Percentiles rank a stretch among this genome's conserved stretches.
These are phyloP conservation scores for Paraconiothyrium brasiliense DNA, from an alignment of 2,329 filamentous ascomycete species.

Conservation along the genomic window DNA sequence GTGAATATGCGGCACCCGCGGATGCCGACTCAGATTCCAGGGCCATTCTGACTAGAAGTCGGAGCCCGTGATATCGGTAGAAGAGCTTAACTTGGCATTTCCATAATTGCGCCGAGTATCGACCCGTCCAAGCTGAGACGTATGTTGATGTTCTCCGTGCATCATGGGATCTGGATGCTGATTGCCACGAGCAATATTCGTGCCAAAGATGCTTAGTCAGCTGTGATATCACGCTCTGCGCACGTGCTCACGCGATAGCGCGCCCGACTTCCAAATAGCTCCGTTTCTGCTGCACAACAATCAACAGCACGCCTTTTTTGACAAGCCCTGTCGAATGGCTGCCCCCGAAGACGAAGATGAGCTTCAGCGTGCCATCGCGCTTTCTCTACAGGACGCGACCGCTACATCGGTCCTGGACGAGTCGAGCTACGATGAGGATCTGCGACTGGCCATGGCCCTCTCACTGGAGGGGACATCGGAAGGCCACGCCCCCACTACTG, in stretches of 20 bases:
- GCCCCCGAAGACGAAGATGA: constrained; percentile 41
- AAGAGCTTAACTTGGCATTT: too few relatives aligned
- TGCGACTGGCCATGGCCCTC: constrained; percentile 40
- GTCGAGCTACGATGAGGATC: constrained; percentile 34
- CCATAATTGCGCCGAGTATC: too few relatives aligned
- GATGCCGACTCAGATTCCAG: too few relatives aligned
- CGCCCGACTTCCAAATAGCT: constrained; percentile 9
- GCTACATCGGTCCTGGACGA: constrained; percentile 17
- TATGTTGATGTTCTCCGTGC: background rate
- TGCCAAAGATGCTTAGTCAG: background rate
- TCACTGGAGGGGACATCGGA: constrained; percentile 30
- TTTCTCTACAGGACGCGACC: constrained; percentile 31
- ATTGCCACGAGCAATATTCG: background rate
- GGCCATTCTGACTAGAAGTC: too few relatives aligned
- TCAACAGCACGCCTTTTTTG: background rate
- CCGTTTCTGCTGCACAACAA: constrained; percentile 14
- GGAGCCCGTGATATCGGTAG: too few relatives aligned
- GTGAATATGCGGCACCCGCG: too few relatives aligned
- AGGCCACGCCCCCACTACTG: background rate
- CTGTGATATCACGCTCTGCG: background rate
- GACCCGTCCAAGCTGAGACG: background rate
- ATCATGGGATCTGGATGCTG: too few relatives aligned
- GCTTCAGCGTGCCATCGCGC: constrained; percentile 35
- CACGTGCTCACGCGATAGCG: constrained; percentile 37
- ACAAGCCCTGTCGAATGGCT: constrained; percentile 27